These are phyloP conservation scores for Vicia sativa DNA, from an alignment of 306 rosid species.

Conservation along the genomic window DNA sequence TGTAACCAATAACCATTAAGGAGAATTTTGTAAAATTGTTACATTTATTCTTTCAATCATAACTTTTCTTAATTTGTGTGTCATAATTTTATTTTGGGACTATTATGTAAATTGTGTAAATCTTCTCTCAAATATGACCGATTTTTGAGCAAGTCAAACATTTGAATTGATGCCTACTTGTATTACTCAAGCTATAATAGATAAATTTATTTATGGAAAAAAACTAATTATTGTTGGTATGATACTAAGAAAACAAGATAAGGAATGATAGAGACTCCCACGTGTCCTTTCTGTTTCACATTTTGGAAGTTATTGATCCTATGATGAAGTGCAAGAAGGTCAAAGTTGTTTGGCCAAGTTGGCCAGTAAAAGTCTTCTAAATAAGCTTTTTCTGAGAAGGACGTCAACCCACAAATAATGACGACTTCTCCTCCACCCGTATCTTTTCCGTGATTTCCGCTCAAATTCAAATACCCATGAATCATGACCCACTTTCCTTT, in stretches of 20 bases:
- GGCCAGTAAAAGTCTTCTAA: slow-evolving; percentile 26
- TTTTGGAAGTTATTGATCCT: not conserved
- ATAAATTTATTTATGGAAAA: too few species aligned
- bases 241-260: not conserved
- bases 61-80: too few species aligned
- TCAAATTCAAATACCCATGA: slow-evolving; percentile 12
- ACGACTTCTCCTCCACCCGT: not conserved
- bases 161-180: too few species aligned
- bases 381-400: slow-evolving; percentile 6
- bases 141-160: too few species aligned
- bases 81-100: too few species aligned
- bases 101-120: too few species aligned
- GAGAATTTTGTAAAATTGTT: too few species aligned
- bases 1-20: too few species aligned
- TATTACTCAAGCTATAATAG: too few species aligned
- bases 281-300: slow-evolving; percentile 3
- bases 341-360: not conserved
- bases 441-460: slow-evolving; percentile 44
- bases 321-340: not conserved
- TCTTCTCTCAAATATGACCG: too few species aligned
- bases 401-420: slow-evolving; percentile 18
- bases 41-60: too few species aligned
- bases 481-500: slow-evolving; percentile 28
- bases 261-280: not conserved
- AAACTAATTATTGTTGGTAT: too few species aligned